These are phyloP conservation scores for Colletotrichum noveboracense DNA, from an alignment of 2,329 filamentous ascomycete genomes.

Conservation along the genomic window DNA sequence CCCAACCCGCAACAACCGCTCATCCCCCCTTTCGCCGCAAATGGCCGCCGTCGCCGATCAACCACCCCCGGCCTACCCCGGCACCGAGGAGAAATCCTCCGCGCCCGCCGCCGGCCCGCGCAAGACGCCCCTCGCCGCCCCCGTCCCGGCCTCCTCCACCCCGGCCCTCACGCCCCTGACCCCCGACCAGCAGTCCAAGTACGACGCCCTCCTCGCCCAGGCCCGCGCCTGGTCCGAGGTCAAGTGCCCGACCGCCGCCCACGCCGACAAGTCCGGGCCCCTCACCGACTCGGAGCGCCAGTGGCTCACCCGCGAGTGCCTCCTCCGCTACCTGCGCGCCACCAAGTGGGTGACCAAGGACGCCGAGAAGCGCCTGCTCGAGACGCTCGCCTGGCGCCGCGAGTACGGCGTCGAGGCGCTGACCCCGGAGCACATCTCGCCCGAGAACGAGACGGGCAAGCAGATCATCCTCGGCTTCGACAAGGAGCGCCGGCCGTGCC, in stretches of 20 bases:
- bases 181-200: slow-evolving; percentile 81
- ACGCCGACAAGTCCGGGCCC: slow-evolving; percentile 63
- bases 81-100: neutral
- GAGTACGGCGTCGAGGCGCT: slow-evolving; percentile 85
- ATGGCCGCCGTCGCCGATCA: slow-evolving; percentile 19
- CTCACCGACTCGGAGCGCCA: slow-evolving; percentile 82
- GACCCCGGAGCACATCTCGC: slow-evolving; percentile 85
- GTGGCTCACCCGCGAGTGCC: slow-evolving; percentile 91
- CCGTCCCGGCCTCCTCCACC: slow-evolving; percentile 63
- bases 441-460: slow-evolving; percentile 97
- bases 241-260: slow-evolving; percentile 49
- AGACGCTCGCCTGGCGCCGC: slow-evolving; percentile 85
- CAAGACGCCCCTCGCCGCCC: slow-evolving; percentile 63
- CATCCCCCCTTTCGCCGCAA: neutral
- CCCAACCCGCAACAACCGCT: neutral
- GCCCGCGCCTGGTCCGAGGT: slow-evolving; percentile 76
- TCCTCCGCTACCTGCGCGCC: slow-evolving; percentile 90
- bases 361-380: slow-evolving; percentile 78
- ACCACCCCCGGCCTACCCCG: neutral
- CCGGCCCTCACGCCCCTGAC: slow-evolving; percentile 65
- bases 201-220: slow-evolving; percentile 74
- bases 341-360: slow-evolving; percentile 86
- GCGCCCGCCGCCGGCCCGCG: slow-evolving; percentile 24
- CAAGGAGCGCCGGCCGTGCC: slow-evolving; percentile 81
- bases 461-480: slow-evolving; percentile 91